A percentile compares a stretch with the other conserved stretches of the same genome.
Conservation (phyloP, 345 rosid species). For the Iberis pinnata region DNA sequence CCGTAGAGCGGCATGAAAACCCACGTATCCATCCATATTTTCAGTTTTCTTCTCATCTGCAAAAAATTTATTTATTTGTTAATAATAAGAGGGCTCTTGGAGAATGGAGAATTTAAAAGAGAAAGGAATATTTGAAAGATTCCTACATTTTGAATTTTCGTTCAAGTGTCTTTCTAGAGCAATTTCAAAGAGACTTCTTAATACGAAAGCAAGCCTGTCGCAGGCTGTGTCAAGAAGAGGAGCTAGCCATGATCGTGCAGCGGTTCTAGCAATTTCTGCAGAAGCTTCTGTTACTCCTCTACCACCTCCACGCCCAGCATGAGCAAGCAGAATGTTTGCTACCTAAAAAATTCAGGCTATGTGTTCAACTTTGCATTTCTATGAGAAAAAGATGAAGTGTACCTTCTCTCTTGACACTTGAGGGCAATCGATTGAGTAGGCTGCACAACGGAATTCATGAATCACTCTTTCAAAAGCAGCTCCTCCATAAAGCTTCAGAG, state of each 20-base stretch:
- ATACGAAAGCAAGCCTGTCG: conserved; percentile 82
- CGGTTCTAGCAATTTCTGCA: conserved; percentile 91
- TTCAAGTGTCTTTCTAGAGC: conserved; percentile 71
- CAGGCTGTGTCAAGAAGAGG: conserved; percentile 96
- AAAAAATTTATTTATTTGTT: too few relatives aligned
- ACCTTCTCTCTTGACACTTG: conserved; percentile 95
- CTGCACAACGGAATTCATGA: conserved; percentile 91
- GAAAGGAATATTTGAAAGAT: conserved; percentile 8
- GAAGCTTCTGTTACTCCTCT: conserved; percentile 89
- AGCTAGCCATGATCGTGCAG: conserved; percentile 95
- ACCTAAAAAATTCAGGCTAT: conserved; percentile 43
- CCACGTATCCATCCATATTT: conserved; percentile 77
- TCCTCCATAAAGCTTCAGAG: conserved; percentile 90
- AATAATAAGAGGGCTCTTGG: background rate
- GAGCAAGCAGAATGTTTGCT: conserved; percentile 88
- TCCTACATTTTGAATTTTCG: conserved; percentile 68
- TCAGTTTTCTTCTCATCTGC: conserved; percentile 62
- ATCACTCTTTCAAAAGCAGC: conserved; percentile 97
- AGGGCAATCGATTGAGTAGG: conserved; percentile 93
- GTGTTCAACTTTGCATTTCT: conserved; percentile 5
- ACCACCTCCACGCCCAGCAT: conserved; percentile 87
- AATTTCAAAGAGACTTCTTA: conserved; percentile 78
- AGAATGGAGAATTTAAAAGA: background rate
- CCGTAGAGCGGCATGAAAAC: conserved; percentile 83
- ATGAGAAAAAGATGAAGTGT: background rate